These are phyloP conservation scores for Malassezia sympodialis DNA, from an alignment of 1,284 basidiomycete genomes.

Conservation along the genomic window DNA sequence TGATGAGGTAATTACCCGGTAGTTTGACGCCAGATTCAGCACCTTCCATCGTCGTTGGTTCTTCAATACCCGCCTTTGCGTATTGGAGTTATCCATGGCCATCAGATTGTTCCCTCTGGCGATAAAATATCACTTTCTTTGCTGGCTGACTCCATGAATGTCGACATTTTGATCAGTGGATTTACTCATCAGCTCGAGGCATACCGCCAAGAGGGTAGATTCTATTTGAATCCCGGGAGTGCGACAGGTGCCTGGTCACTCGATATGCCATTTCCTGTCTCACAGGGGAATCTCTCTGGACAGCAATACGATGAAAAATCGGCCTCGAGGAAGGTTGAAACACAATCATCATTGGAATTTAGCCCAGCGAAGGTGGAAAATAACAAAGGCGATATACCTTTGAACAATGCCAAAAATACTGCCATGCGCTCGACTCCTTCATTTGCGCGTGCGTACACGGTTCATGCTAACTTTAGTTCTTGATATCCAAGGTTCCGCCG, in stretches of 20 bases:
- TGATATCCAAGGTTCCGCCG: conserved; percentile 43
- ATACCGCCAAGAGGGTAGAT: conserved; percentile 76
- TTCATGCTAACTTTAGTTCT: conserved; percentile 23
- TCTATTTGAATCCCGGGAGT: conserved; percentile 92
- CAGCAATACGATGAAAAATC: not conserved
- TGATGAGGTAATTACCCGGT: conserved; percentile 59
- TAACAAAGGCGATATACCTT: not conserved
- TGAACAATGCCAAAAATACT: not conserved
- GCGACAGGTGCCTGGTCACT: conserved; percentile 78
- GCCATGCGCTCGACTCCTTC: not conserved
- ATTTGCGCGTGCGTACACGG: conserved; percentile 10
- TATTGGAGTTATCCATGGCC: conserved; percentile 87
- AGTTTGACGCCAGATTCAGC: conserved; percentile 52
- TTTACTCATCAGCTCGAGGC: conserved; percentile 96
- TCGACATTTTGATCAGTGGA: conserved; percentile 85
- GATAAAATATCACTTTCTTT: conserved; percentile 78
- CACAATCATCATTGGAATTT: conserved; percentile 11
- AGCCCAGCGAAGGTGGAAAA: conserved; percentile 10
- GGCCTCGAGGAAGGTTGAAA: not conserved
- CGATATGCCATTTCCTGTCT: conserved; percentile 52
- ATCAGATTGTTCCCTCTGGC: conserved; percentile 84
- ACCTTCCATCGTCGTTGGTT: conserved; percentile 72
- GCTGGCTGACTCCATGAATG: conserved; percentile 82
- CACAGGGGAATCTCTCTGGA: not conserved
- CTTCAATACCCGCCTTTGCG: conserved; percentile 76